Base-by-base conservation (phyloP, 768 basidiomycete species). In the Kwoniella mangroviensis region DNA sequence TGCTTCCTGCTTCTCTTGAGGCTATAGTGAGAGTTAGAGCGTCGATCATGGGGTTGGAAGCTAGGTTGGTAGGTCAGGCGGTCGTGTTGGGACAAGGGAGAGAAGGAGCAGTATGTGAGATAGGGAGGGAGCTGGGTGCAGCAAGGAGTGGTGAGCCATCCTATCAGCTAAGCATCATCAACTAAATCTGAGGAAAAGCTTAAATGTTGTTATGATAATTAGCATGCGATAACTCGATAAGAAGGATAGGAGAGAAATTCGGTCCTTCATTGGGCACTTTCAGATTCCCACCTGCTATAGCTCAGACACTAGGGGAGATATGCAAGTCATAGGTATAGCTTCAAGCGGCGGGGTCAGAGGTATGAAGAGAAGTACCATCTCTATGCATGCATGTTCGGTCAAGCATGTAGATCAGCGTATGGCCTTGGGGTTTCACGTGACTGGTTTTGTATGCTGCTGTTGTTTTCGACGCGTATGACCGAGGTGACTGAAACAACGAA, bases 211-310 rank as follows among this genome's bases (percentile, higher is more conserved):
- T 43, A 13, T 43, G 42, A 43, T 43, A 43, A 43, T n/a, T 59
- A 80, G 78, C 74, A 4, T 78, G 79, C 67, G 78, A 81, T 22
- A 67, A 63, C 11, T 53, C 65, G 7, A 68, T 81, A 15, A 55
- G 63, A 43, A 55, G 71, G 43, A 76, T 82, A 53, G 66, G 68
- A 21, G 73, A 76, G 28, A 57, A 45, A 21, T 82, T 80, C 43
- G 81, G 81, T 5, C 62, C 72, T 22, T 76, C 75, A 34, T 62
- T 82, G 55, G 67, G 67, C 21, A 76, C 81, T 11, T 82, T 82
- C 55, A 72, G 68, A 52, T 76, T 82, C 61, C 74, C 81, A 17
- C 71, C 78, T 22, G 41, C 68, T 21, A 72, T 81, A 13, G 74
- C 73, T 13, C 67, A 63, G 57, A 70, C 69, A 6, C 57, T 80